Percentiles rank a stretch among this genome's conserved stretches.
phyloP scores from a whole-genome alignment of 768 basidiomycete genomes.

The Mycena alexandri region DNA sequence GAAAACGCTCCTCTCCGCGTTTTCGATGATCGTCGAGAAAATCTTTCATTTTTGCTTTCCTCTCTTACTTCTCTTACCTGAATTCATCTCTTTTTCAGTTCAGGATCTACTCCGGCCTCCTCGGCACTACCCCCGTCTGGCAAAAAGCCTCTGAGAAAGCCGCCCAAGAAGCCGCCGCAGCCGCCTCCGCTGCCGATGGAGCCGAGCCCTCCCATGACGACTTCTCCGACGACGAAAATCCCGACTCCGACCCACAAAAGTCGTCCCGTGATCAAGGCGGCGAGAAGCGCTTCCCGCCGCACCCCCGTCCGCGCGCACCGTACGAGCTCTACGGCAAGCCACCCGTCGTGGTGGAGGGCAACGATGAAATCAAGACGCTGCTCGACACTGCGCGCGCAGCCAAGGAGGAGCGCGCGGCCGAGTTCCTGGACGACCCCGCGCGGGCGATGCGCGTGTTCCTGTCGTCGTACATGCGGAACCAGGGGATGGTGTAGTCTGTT shows the following conservation, averaged over 20 bases:
- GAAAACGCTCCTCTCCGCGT: no score
- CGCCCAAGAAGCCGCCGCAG: slow-evolving; percentile 41
- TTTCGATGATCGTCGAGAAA: no score
- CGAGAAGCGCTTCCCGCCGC: slow-evolving; percentile 42
- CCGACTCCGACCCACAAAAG: slow-evolving; percentile 28
- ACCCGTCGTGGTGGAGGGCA: slow-evolving; percentile 48
- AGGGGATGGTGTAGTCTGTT: slow-evolving; percentile 78
- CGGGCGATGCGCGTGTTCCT: slow-evolving; percentile 71
- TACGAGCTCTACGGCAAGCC: slow-evolving; percentile 53
- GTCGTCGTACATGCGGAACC: slow-evolving; percentile 75
- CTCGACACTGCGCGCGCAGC: slow-evolving; percentile 51
- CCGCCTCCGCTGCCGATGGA: neutral
- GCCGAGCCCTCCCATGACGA: slow-evolving; percentile 44
- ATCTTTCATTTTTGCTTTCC: neutral
- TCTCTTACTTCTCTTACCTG: neutral
- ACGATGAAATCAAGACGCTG: slow-evolving; percentile 54
- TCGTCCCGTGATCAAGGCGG: slow-evolving; percentile 1
- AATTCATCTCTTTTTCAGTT: slow-evolving; percentile 56
- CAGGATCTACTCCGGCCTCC: slow-evolving; percentile 70
- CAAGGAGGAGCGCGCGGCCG: slow-evolving; percentile 58
- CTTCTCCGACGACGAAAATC: slow-evolving; percentile 48
- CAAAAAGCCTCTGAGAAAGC: slow-evolving; percentile 51
- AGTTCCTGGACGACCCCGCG: slow-evolving; percentile 76
- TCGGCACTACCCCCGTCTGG: slow-evolving; percentile 62
- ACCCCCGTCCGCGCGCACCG: slow-evolving; percentile 50